Base-by-base conservation (phyloP, 192 early-diverging fungal species). In the Backusella morwellensis region DNA sequence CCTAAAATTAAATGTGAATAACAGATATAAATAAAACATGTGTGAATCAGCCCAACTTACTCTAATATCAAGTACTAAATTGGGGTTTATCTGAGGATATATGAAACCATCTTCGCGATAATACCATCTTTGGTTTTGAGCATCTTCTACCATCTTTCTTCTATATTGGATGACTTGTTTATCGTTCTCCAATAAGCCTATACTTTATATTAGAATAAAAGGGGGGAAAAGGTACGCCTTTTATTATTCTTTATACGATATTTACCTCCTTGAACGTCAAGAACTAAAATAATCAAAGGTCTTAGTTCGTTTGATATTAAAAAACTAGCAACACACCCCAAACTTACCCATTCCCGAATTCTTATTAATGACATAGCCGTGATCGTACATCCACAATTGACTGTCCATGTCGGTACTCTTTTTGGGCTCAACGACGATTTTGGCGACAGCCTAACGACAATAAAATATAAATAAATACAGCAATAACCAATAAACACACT, bases 351-450 rank as follows among this genome's bases (percentile, higher is more conserved):
- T 66, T 8, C 80, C 80, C 7, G 76, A 78, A 41, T 82, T 77
- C 59, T 82, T 82, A 54, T 82, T 82, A 34, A 82, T 82, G 15
- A 82, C 66, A 32, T 78, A 78, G 6, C 80, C 80, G 21, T 75
- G 32, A 66, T 82, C 80, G 68, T 82, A 78, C 68, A 66, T 82
- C 80, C 80, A 82, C 15, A 82, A 50, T 52, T 83, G 81, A 56
- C 77, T 83, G 35, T 75, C 71, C 9, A 38, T 50, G 19, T 68
- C 70, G 15, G 56, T 66, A 11, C 52, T 71, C 29, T 83, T 83
- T 38, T 35, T 79, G 7, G 81, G 70, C 56, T 70, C 76, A 15
- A 77, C 78, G 8, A 75, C 35, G 36, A 83, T 50, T 54, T 72
- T 82, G 19, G 80, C 80, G 2, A 44, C 66, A 38, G 70, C 17